A percentile compares a stretch with the other conserved stretches of the same genome.
These are phyloP conservation scores for Ceratocystiopsis sp. DNA, from an alignment of 2,329 filamentous ascomycete species.

Conservation along the genomic window DNA sequence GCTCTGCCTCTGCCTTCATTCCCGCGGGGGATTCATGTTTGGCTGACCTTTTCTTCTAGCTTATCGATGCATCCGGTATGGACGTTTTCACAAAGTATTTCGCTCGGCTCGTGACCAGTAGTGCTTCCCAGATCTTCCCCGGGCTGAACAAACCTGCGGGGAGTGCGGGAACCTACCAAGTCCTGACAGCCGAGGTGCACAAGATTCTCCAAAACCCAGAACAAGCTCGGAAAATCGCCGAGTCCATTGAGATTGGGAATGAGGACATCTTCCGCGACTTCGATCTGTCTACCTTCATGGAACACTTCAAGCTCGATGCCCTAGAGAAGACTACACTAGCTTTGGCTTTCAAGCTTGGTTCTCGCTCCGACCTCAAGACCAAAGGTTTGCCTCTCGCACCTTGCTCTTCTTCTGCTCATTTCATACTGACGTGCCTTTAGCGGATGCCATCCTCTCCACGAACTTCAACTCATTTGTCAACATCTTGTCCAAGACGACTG, in stretches of 20 bases:
- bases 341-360: constrained; percentile 72
- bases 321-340: constrained; percentile 76
- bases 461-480: constrained; percentile 65
- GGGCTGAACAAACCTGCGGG: constrained; percentile 55
- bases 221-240: constrained; percentile 80
- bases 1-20: too few species aligned
- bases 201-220: constrained; percentile 68
- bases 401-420: constrained; percentile 1
- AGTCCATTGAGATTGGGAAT: constrained; percentile 77
- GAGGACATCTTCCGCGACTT: constrained; percentile 93
- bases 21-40: background rate
- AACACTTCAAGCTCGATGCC: constrained; percentile 87
- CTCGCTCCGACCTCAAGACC: constrained; percentile 63
- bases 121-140: constrained; percentile 82
- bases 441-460: constrained; percentile 74
- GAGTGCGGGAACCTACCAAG: constrained; percentile 65
- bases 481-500: constrained; percentile 49
- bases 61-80: constrained; percentile 97
- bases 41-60: constrained; percentile 28
- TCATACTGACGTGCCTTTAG: constrained; percentile 25
- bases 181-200: constrained; percentile 69
- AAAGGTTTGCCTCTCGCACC: constrained; percentile 48
- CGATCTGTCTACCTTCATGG: constrained; percentile 86
- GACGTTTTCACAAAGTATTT: constrained; percentile 96
- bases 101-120: constrained; percentile 76